phyloP scores from a whole-genome alignment of 805 yeast species.

The Metschnikowia orientalis region DNA sequence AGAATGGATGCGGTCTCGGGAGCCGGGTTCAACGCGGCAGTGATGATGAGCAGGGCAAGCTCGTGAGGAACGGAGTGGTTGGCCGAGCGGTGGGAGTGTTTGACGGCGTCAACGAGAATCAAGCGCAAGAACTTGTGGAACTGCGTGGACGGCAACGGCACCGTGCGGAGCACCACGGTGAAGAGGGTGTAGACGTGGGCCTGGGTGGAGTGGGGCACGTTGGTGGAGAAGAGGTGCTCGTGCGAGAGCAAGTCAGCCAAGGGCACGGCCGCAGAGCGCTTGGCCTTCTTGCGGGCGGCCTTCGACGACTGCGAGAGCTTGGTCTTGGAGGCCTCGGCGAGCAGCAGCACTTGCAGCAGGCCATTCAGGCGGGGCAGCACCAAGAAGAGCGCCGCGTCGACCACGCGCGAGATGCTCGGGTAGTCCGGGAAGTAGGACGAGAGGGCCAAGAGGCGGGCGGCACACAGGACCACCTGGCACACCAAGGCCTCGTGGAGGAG shows the following conservation, averaged over 20 bases:
- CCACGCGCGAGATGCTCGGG: slow-evolving; percentile 49
- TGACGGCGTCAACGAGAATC: slow-evolving; percentile 33
- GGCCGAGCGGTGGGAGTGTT: slow-evolving; percentile 21
- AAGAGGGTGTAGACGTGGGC: slow-evolving; percentile 44
- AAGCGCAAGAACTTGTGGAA: slow-evolving; percentile 50
- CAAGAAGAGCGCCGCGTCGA: slow-evolving; percentile 50
- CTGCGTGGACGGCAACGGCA: slow-evolving; percentile 57
- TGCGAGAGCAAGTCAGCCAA: slow-evolving; percentile 68
- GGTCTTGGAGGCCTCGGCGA: slow-evolving; percentile 3
- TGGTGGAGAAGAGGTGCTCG: slow-evolving; percentile 47
- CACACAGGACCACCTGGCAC: slow-evolving; percentile 31
- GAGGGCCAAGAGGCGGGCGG: slow-evolving; percentile 26
- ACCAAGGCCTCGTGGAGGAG: slow-evolving; percentile 37
- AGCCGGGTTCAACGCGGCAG: slow-evolving; percentile 67
- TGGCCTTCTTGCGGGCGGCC: slow-evolving; percentile 35
- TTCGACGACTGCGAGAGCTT: slow-evolving; percentile 12
- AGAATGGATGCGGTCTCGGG: slow-evolving; percentile 57
- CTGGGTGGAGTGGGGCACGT: slow-evolving; percentile 37
- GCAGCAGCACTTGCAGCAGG: slow-evolving; percentile 2
- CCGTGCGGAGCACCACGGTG: slow-evolving; percentile 41
- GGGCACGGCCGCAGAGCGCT: slow-evolving; percentile 42
- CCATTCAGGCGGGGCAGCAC: slow-evolving; percentile 32
- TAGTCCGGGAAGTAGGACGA: slow-evolving; percentile 45
- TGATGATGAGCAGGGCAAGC: slow-evolving; percentile 39
- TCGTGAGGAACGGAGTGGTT: slow-evolving; percentile 27